These are phyloP conservation scores for Carex myosuroides DNA, from an alignment of 176 grass and related monocot genomes.

Conservation along the genomic window DNA sequence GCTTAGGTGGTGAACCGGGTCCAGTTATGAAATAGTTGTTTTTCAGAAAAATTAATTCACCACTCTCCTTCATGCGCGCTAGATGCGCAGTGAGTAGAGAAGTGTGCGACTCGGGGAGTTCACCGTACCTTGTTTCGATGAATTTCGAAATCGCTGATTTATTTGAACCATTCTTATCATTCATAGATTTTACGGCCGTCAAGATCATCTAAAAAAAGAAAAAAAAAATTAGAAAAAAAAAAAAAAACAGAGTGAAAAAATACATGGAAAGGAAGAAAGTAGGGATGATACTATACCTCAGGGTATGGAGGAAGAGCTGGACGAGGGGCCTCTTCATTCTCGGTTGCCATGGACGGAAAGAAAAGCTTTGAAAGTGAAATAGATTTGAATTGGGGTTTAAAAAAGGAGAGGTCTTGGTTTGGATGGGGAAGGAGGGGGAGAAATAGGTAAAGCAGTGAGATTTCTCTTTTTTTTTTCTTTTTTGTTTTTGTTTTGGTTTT, in stretches of 20 bases:
- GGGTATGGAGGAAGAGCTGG: conserved; percentile 46
- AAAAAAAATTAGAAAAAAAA: conserved; percentile 11
- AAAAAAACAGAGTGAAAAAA: not conserved
- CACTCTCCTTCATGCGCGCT: conserved; percentile 53
- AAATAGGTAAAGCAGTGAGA: conserved; percentile 31
- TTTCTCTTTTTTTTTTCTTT: conserved; percentile 31
- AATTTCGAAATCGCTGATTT: conserved; percentile 60
- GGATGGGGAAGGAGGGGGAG: conserved; percentile 32
- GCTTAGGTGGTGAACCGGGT: conserved; percentile 52
- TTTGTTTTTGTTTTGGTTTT: conserved; percentile 13
- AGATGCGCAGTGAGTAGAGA: conserved; percentile 54
- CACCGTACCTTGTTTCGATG: conserved; percentile 49
- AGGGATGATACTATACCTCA: conserved; percentile 27
- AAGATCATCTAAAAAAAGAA: conserved; percentile 54
- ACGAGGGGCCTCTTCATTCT: conserved; percentile 28
- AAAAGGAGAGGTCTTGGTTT: conserved; percentile 13
- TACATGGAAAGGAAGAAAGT: not conserved
- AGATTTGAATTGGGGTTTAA: conserved; percentile 34
- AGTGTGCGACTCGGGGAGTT: conserved; percentile 29
- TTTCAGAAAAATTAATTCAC: conserved; percentile 41
- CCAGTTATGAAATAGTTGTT: conserved; percentile 49
- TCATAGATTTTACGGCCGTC: conserved; percentile 44
- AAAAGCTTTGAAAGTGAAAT: not conserved
- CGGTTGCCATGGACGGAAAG: conserved; percentile 36
- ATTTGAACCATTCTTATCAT: conserved; percentile 34